Conservation (phyloP, 2,329 filamentous ascomycete genomes). For the Magnaporthiopsis incrustans region DNA sequence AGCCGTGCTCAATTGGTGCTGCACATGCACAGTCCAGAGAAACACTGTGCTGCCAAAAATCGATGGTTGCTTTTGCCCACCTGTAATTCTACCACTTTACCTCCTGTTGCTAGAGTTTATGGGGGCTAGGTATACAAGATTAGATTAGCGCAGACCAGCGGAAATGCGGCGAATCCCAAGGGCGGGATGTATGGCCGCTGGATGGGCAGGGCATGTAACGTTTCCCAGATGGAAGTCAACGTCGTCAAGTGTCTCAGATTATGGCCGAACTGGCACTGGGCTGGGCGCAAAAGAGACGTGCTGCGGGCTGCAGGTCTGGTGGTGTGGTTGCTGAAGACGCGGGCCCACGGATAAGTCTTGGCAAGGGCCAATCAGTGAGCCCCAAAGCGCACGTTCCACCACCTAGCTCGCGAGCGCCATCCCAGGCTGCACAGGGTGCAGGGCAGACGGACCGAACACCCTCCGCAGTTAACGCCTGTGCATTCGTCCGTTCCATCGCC, state of each 20-base stretch:
- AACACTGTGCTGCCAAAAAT: neutral
- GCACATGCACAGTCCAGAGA: neutral
- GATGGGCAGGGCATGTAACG: neutral
- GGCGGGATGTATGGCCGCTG: neutral
- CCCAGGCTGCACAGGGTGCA: no score
- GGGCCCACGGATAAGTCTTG: neutral
- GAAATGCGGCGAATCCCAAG: neutral
- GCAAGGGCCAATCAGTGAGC: neutral
- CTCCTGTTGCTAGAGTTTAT: neutral
- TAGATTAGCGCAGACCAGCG: neutral
- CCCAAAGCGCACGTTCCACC: neutral
- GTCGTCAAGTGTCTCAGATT: neutral
- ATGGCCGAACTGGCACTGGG: neutral
- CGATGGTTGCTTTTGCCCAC: no score
- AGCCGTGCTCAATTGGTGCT: neutral
- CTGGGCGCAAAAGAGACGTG: neutral
- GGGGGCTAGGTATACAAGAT: neutral
- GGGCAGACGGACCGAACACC: no score
- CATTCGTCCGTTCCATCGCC: neutral
- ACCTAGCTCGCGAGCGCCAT: no score
- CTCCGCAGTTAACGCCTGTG: neutral
- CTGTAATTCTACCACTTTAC: neutral
- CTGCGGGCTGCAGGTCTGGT: no score
- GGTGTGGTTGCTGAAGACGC: no score
- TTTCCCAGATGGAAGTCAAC: neutral